Base-by-base conservation (phyloP, 129 eudicot species). In the Gnaphalium uliginosum region DNA sequence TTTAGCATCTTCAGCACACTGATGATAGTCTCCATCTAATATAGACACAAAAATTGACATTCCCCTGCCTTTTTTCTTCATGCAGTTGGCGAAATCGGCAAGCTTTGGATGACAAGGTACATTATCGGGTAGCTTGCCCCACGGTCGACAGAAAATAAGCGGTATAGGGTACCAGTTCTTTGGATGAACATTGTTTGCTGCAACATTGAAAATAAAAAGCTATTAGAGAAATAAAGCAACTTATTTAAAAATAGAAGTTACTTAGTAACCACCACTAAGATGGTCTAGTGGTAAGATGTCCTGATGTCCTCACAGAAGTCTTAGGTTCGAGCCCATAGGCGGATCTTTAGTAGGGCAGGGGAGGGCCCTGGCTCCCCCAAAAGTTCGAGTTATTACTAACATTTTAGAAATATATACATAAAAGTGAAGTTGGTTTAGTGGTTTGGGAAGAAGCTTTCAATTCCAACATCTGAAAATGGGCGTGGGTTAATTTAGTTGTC, bases 111-210 rank as follows among this genome's bases (percentile, higher is more conserved):
- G 97, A 78, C 97, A 92, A 3, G 97, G 97, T 22, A 92, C 96
- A 30, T 92, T 92, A 71, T 89, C 96, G 0, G 96, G 96, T 39
- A 92, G 86, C 79, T 87, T 84, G 6, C 97, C 97, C 97, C 96
- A 92, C 2, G 97, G 97, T 30, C 97, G 90, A 82, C 97, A 92
- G 82, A 92, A 92, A 37, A 92, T 76, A 25, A 92, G 86, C 35
- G 97, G 97, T 63, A 92, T 92, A 9, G 97, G 97, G 61, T 92
- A 92, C 97, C 97, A 92, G 81, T 92, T 92, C 87, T 92, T 92
- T 25, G 97, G 93, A 66, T 92, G 97, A 60, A 92, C 97, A 67
- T 85, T 89, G 68, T 78, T 85, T 29, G 96, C 96, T 92, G 96
- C 71, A 91, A 30, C 59, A 66, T 29, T 51, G 5, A 23, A 18